Percentiles rank a stretch among this genome's conserved stretches.
phyloP scores from a whole-genome alignment of 371 early-diverging fungal genomes.

The Choanephora cucurbitarum region DNA sequence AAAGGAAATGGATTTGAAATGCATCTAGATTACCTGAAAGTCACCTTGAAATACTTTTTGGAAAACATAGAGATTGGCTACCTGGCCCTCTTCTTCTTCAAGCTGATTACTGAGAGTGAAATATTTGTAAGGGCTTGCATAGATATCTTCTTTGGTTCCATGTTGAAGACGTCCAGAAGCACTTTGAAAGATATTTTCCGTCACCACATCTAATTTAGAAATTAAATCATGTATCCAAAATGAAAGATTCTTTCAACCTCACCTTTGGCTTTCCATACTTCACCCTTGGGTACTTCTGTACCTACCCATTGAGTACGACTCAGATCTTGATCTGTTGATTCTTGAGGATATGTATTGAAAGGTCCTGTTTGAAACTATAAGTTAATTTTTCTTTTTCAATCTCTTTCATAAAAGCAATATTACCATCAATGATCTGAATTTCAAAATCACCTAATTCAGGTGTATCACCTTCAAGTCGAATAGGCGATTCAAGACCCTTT shows the following conservation, averaged over 20 bases:
- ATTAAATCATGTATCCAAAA: background rate
- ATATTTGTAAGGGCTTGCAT: slow-evolving; percentile 29
- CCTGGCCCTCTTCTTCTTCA: slow-evolving; percentile 36
- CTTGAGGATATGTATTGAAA: slow-evolving; percentile 28
- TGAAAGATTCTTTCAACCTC: background rate
- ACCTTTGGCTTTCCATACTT: slow-evolving; percentile 57
- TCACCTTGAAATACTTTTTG: slow-evolving; percentile 60
- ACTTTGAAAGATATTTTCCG: slow-evolving; percentile 25
- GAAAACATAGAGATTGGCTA: slow-evolving; percentile 55
- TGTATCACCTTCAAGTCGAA: slow-evolving; percentile 58
- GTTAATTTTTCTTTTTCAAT: background rate
- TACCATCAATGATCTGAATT: slow-evolving; percentile 61
- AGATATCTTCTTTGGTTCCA: slow-evolving; percentile 24
- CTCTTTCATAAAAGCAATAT: no score
- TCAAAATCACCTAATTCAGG: slow-evolving; percentile 68
- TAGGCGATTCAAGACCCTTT: slow-evolving; percentile 48
- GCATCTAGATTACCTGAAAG: slow-evolving; percentile 56
- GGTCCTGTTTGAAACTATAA: slow-evolving; percentile 24
- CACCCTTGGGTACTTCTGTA: slow-evolving; percentile 35
- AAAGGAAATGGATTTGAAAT: no score
- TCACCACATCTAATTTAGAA: slow-evolving; percentile 24
- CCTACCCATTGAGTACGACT: slow-evolving; percentile 54
- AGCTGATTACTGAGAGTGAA: slow-evolving; percentile 43
- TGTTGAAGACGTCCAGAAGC: slow-evolving; percentile 23
- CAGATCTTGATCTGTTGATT: slow-evolving; percentile 33